Percentiles rank a stretch among this genome's conserved stretches.
Evolutionary conservation across 2,329 filamentous ascomycete species (phyloP).

Genomic region (Xylaria sp.): DNA sequence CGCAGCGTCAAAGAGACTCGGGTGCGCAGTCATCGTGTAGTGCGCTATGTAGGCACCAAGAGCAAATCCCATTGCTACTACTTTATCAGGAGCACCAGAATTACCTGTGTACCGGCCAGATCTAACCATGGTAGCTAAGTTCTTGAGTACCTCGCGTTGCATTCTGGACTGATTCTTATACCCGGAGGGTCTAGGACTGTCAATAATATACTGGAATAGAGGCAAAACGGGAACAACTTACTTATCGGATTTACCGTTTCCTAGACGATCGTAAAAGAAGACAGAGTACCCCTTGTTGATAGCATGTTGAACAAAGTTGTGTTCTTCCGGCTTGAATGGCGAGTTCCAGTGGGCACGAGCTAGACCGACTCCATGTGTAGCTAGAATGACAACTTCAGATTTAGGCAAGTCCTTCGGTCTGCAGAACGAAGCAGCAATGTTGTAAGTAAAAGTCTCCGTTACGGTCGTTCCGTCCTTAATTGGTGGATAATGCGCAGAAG

Average conservation of each 20-base stretch:
- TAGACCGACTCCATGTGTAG: background rate
- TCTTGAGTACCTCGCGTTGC: background rate
- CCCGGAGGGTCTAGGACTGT: background rate
- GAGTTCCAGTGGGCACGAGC: background rate
- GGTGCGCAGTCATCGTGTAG: background rate
- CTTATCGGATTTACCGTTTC: background rate
- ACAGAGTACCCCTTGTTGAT: background rate
- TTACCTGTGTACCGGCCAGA: background rate
- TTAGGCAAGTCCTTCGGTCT: background rate
- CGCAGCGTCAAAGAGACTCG: slow-evolving; percentile 1
- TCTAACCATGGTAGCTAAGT: background rate
- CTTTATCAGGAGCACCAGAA: background rate
- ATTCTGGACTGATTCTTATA: background rate
- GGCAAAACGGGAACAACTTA: background rate
- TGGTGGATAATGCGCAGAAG: background rate
- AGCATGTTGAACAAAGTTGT: slow-evolving; percentile 10
- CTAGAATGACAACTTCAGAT: background rate
- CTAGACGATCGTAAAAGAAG: slow-evolving; percentile 12
- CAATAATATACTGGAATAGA: background rate
- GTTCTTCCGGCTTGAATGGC: slow-evolving; percentile 2
- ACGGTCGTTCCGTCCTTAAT: background rate
- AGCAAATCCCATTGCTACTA: background rate
- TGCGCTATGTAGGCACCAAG: background rate
- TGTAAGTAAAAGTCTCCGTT: background rate
- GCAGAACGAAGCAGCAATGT: background rate